A percentile compares a stretch with the other conserved stretches of the same genome.
Conservation (phyloP, 2,329 filamentous ascomycete species). For the Colletotrichum sp. region DNA sequence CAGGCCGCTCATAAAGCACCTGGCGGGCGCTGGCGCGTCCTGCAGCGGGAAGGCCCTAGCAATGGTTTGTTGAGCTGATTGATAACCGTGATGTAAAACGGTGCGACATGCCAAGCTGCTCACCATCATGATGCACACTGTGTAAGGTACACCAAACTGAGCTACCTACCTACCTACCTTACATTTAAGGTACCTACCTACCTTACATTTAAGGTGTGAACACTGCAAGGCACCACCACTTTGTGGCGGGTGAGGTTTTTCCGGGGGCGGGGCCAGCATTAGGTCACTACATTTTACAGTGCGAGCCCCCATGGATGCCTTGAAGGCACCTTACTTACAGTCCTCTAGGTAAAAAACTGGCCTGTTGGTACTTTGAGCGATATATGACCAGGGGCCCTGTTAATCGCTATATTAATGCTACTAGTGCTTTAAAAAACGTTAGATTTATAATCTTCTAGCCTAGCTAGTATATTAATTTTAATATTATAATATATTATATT, state of each 20-base stretch:
- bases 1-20: background rate
- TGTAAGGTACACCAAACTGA: background rate
- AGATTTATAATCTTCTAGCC: too few species aligned
- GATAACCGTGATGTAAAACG: slow-evolving; percentile 16
- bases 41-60: background rate
- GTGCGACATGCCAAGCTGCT: background rate
- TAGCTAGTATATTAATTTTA: too few species aligned
- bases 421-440: too few species aligned
- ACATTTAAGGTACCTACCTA: too few species aligned
- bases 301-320: background rate
- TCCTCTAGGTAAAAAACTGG: background rate
- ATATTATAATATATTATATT: too few species aligned
- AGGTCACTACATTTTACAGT: background rate
- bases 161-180: background rate
- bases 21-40: slow-evolving; percentile 6
- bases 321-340: background rate
- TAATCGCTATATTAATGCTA: too few species aligned
- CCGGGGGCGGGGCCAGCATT: background rate
- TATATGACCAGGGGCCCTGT: too few species aligned
- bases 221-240: too few species aligned
- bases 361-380: too few species aligned
- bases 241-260: background rate
- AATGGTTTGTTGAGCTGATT: slow-evolving; percentile 8
- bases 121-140: background rate
- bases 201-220: background rate